These are phyloP conservation scores for Polyporus tsugae DNA, from an alignment of 1,284 basidiomycete genomes.

Conservation along the genomic window DNA sequence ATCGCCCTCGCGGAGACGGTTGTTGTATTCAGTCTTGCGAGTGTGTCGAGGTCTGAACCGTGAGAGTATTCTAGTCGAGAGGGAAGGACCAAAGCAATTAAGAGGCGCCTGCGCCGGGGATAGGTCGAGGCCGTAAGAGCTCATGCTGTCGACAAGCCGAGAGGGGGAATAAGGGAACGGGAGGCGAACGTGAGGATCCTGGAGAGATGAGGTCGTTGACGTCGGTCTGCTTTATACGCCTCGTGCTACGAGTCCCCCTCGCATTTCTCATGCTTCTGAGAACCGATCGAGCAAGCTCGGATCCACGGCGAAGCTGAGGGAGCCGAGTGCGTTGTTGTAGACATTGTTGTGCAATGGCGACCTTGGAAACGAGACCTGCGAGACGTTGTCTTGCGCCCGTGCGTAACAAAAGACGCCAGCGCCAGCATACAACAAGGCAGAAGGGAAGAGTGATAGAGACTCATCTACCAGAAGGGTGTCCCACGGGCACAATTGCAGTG, in stretches of 20 bases:
- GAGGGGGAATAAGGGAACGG: neutral
- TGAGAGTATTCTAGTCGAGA: slow-evolving; percentile 18
- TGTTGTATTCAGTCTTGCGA: slow-evolving; percentile 20
- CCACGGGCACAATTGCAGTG: slow-evolving; percentile 8
- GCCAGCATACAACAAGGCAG: slow-evolving; percentile 11
- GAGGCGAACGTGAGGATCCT: slow-evolving; percentile 23
- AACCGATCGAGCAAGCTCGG: too few relatives aligned
- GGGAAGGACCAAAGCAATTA: slow-evolving; percentile 21
- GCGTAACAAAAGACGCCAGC: slow-evolving; percentile 8
- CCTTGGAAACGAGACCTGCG: slow-evolving; percentile 12
- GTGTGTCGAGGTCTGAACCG: slow-evolving; percentile 22
- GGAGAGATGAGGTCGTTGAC: neutral
- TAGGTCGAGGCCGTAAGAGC: slow-evolving; percentile 16
- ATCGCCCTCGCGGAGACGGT: slow-evolving; percentile 20
- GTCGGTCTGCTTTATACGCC: slow-evolving; percentile 15
- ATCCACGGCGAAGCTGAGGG: neutral
- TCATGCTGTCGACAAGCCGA: slow-evolving; percentile 20
- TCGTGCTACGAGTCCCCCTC: slow-evolving; percentile 6
- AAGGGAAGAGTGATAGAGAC: slow-evolving; percentile 1
- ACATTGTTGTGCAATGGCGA: slow-evolving; percentile 17
- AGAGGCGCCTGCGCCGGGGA: slow-evolving; percentile 29
- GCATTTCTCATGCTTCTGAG: neutral
- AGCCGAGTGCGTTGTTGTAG: neutral
- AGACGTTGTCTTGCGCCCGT: slow-evolving; percentile 6
- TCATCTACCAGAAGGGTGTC: neutral